These are phyloP conservation scores for Oryza australiensis DNA, from an alignment of 176 grass and related monocot genomes.

Conservation along the genomic window DNA sequence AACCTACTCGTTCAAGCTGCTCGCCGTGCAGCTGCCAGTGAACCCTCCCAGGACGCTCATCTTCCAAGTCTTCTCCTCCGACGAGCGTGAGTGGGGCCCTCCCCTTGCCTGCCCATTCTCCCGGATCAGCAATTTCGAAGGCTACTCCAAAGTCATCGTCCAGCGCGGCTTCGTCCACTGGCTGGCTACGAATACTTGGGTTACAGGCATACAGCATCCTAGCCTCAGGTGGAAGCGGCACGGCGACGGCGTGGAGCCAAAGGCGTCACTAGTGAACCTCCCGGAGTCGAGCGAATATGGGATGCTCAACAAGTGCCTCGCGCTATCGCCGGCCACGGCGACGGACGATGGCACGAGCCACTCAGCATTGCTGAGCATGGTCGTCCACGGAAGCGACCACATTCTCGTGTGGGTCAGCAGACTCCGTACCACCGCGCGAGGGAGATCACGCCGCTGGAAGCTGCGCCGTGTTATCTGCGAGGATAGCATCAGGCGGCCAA, in stretches of 20 bases:
- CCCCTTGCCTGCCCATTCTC: not conserved
- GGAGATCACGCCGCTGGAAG: not conserved
- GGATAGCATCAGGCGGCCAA: not conserved
- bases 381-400: not conserved
- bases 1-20: conserved; percentile 14
- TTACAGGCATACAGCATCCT: not conserved
- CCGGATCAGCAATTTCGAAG: too few relatives aligned
- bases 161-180: too few relatives aligned
- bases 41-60: not conserved
- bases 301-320: not conserved
- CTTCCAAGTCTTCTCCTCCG: conserved; percentile 27
- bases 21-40: not conserved
- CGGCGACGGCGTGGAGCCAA: too few relatives aligned
- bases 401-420: not conserved
- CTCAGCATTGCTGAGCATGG: not conserved
- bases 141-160: too few relatives aligned
- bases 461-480: not conserved
- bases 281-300: not conserved
- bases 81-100: not conserved
- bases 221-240: not conserved
- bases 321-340: not conserved
- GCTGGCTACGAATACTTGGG: too few relatives aligned
- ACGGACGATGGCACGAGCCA: too few relatives aligned
- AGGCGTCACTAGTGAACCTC: not conserved
- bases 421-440: too few relatives aligned